Evolutionary conservation across 768 basidiomycete species (phyloP).

Genomic region (Mrakia gelida): DNA sequence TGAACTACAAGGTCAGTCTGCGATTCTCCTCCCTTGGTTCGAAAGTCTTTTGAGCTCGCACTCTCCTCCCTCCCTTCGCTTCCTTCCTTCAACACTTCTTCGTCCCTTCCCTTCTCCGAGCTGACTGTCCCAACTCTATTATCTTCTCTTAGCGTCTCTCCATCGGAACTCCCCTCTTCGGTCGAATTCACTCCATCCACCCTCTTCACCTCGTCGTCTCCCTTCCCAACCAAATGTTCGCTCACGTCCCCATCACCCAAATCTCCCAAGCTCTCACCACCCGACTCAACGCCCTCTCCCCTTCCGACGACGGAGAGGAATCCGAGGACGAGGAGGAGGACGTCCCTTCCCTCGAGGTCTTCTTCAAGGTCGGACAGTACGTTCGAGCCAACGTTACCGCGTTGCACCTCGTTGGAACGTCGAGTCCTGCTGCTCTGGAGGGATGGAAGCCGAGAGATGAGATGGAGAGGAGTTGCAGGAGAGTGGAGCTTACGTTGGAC

Average conservation of each 20-base stretch:
- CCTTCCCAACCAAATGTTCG: slow-evolving; percentile 90
- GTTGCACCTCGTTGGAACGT: slow-evolving; percentile 62
- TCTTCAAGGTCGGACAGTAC: slow-evolving; percentile 83
- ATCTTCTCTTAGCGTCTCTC: slow-evolving; percentile 57
- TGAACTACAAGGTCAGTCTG: slow-evolving; percentile 80
- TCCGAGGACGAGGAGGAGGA: slow-evolving; percentile 45
- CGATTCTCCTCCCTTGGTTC: not conserved
- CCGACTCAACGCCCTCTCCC: slow-evolving; percentile 61
- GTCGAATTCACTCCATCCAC: slow-evolving; percentile 78
- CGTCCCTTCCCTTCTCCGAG: not conserved
- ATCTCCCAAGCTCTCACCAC: slow-evolving; percentile 73
- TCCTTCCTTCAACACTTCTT: not conserved
- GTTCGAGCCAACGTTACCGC: slow-evolving; percentile 70
- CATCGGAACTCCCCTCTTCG: slow-evolving; percentile 79
- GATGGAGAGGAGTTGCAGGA: slow-evolving; percentile 58
- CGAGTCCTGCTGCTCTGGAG: slow-evolving; percentile 22
- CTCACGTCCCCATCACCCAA: slow-evolving; percentile 89
- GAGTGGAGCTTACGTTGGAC: slow-evolving; percentile 76
- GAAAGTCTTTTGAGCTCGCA: slow-evolving; percentile 2
- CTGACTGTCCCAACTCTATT: not conserved
- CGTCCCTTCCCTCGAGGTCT: slow-evolving; percentile 66
- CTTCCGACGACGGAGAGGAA: slow-evolving; percentile 35
- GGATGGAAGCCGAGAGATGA: slow-evolving; percentile 47
- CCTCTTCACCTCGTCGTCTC: slow-evolving; percentile 87
- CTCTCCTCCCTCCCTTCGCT: not conserved